These are phyloP conservation scores for Encephalitozoon intestinalis DNA, from an alignment of 371 early-diverging fungal species.

Conservation along the genomic window DNA sequence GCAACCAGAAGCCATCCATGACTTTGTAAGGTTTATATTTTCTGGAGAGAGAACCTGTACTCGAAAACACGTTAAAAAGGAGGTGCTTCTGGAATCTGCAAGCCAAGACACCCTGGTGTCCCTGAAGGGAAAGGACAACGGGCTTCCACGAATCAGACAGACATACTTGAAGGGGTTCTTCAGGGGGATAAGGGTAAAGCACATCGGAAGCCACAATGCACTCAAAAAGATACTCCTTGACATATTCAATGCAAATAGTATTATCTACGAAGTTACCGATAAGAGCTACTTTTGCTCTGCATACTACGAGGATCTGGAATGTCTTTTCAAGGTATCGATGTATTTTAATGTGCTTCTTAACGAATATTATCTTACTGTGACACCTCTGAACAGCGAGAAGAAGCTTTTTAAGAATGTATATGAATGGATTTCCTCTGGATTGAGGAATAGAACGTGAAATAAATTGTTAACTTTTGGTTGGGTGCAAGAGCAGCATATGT, in stretches of 20 bases:
- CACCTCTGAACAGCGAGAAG: constrained; percentile 19
- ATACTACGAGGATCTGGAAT: constrained; percentile 21
- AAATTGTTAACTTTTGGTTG: not conserved
- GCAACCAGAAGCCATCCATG: constrained; percentile 4
- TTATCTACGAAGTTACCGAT: constrained; percentile 38
- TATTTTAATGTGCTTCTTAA: constrained; percentile 52
- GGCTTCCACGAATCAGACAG: constrained; percentile 36
- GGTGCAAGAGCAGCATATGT: not conserved
- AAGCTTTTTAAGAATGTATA: constrained; percentile 26
- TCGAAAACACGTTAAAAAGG: constrained; percentile 23
- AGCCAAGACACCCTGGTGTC: not conserved
- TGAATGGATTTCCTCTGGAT: constrained; percentile 7
- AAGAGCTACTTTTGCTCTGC: constrained; percentile 46
- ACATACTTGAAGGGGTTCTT: constrained; percentile 52
- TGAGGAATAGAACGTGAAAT: constrained; percentile 9
- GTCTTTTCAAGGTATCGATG: constrained; percentile 48
- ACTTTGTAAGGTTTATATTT: constrained; percentile 46
- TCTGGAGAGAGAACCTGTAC: not conserved
- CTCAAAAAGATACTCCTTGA: constrained; percentile 49
- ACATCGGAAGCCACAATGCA: constrained; percentile 33
- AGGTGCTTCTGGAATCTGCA: constrained; percentile 15
- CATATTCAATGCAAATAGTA: constrained; percentile 30
- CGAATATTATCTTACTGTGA: constrained; percentile 40
- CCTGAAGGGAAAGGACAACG: not conserved
- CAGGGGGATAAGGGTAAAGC: constrained; percentile 41